These are phyloP conservation scores for Carex arenaria DNA, from an alignment of 202 grass and related monocot genomes.

Conservation along the genomic window DNA sequence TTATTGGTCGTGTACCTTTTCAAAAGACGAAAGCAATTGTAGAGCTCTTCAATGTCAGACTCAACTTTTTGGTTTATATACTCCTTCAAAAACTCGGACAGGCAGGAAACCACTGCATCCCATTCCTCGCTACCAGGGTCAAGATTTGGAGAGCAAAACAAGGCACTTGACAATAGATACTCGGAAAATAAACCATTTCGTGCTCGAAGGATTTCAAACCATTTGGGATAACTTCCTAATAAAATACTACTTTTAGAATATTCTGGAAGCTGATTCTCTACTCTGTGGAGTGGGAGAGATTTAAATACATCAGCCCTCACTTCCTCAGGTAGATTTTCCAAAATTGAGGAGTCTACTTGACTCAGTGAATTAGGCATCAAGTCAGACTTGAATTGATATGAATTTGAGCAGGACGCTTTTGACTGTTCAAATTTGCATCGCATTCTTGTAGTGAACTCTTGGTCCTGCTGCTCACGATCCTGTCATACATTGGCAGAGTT, in stretches of 20 bases:
- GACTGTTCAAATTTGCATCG: slow-evolving; percentile 31
- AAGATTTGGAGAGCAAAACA: slow-evolving; percentile 33
- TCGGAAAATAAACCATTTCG: slow-evolving; percentile 55
- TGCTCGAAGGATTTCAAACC: slow-evolving; percentile 50
- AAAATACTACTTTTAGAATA: slow-evolving; percentile 16
- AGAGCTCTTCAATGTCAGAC: slow-evolving; percentile 84
- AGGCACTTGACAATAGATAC: slow-evolving; percentile 40
- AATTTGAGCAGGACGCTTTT: slow-evolving; percentile 46
- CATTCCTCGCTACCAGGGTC: slow-evolving; percentile 46
- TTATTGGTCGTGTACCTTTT: slow-evolving; percentile 50
- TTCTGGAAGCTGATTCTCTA: slow-evolving; percentile 34
- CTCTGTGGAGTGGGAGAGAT: slow-evolving; percentile 49
- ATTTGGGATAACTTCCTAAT: slow-evolving; percentile 42
- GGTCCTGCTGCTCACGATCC: slow-evolving; percentile 25
- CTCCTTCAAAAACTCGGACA: slow-evolving; percentile 45
- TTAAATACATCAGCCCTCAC: slow-evolving; percentile 59
- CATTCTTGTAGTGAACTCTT: neutral
- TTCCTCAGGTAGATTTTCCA: slow-evolving; percentile 72
- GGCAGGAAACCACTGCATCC: slow-evolving; percentile 31
- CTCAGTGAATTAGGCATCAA: slow-evolving; percentile 72
- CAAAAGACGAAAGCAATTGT: slow-evolving; percentile 82
- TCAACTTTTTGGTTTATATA: slow-evolving; percentile 74
- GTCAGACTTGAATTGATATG: slow-evolving; percentile 40
- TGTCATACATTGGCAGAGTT: slow-evolving; percentile 18
- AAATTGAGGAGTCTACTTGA: slow-evolving; percentile 58